A percentile compares a stretch with the other conserved stretches of the same genome.
These are phyloP conservation scores for Sphaerulina vaccinii DNA, from an alignment of 2,329 filamentous ascomycete species.

Conservation along the genomic window DNA sequence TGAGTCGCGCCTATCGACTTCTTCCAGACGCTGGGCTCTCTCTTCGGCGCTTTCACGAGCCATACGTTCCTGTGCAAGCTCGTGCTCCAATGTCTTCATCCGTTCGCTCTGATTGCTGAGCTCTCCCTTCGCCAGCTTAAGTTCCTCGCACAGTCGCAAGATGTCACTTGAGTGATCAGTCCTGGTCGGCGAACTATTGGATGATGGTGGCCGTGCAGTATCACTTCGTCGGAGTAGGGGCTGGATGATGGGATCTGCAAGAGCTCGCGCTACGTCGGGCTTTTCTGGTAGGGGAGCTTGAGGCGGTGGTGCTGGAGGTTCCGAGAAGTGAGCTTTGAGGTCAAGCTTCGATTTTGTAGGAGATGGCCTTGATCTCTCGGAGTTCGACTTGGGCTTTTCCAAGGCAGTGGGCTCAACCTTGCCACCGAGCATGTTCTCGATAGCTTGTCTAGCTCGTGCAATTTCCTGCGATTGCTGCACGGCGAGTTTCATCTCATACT, in stretches of 20 bases:
- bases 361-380: conserved; percentile 44
- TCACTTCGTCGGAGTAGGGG: conserved; percentile 71
- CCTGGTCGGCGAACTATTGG: conserved; percentile 59
- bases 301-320: conserved; percentile 88
- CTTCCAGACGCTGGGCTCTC: conserved; percentile 67
- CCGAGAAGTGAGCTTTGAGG: conserved; percentile 80
- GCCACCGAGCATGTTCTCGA: conserved; percentile 72
- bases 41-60: conserved; percentile 85
- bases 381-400: conserved; percentile 51
- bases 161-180: conserved; percentile 69
- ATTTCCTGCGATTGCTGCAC: conserved; percentile 86
- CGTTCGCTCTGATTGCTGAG: conserved; percentile 78
- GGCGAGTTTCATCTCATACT: conserved; percentile 89
- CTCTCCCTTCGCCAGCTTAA: conserved; percentile 81
- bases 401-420: conserved; percentile 48
- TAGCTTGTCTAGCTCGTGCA: conserved; percentile 75
- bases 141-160: conserved; percentile 76
- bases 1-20: conserved; percentile 51
- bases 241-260: conserved; percentile 47
- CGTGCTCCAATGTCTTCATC: conserved; percentile 76
- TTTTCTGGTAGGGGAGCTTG: conserved; percentile 93
- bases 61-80: conserved; percentile 74
- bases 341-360: conserved; percentile 66
- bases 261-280: conserved; percentile 64
- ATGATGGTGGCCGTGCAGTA: conserved; percentile 66